Percentiles rank a stretch among this genome's conserved stretches.
phyloP scores from a whole-genome alignment of 2,329 filamentous ascomycete species.

The Nemania diffusa region DNA sequence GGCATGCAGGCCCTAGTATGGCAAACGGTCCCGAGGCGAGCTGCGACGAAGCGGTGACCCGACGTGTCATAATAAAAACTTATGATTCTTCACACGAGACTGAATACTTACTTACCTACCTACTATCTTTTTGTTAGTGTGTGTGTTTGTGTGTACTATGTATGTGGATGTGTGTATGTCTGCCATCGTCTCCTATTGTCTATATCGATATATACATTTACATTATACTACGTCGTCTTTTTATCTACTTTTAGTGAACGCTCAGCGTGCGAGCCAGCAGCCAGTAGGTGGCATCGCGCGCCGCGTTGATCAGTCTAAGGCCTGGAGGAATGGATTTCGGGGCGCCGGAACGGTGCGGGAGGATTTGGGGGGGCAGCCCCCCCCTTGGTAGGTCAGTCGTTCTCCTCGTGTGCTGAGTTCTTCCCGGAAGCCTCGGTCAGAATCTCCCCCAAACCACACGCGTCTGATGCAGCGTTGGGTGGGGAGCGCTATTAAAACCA shows the following conservation, averaged over 20 bases:
- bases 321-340: slow-evolving; percentile 23
- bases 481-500: slow-evolving; percentile 6
- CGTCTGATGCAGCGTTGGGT: slow-evolving; percentile 4
- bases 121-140: too few species aligned
- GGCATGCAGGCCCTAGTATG: not conserved
- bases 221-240: not conserved
- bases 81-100: not conserved
- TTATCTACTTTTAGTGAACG: not conserved
- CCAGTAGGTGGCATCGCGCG: not conserved
- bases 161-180: too few species aligned
- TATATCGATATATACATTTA: not conserved
- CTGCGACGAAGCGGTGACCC: not conserved
- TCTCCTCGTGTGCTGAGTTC: slow-evolving; percentile 1
- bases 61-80: not conserved
- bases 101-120: not conserved
- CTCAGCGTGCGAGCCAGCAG: not conserved
- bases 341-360: slow-evolving; percentile 32
- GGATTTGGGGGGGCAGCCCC: not conserved
- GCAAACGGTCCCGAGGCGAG: slow-evolving; percentile 3
- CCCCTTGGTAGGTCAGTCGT: slow-evolving; percentile 3
- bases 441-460: not conserved
- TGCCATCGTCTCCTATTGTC: not conserved
- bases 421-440: slow-evolving; percentile 28
- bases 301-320: slow-evolving; percentile 22
- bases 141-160: too few species aligned